Evolutionary conservation across 306 rosid genomes (phyloP).

Genomic region (Cicer cuneatum): DNA sequence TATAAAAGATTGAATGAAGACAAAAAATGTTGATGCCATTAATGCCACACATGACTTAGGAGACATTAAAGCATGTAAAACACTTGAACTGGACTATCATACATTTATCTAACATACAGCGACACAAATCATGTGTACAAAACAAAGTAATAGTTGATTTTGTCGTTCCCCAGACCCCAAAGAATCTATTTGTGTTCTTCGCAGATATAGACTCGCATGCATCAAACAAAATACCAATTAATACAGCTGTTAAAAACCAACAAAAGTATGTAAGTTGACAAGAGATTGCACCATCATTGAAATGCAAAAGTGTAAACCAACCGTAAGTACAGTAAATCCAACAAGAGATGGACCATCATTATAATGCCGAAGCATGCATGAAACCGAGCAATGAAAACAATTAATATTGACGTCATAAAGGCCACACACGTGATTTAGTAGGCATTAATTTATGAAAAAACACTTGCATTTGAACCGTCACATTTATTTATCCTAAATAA

Average conservation of each 20-base stretch:
- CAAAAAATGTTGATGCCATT: neutral
- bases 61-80: slow-evolving; percentile 1
- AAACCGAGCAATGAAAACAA: neutral
- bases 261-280: slow-evolving; percentile 8
- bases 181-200: neutral
- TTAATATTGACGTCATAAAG: neutral
- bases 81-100: neutral
- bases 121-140: neutral
- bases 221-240: neutral
- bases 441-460: slow-evolving; percentile 2
- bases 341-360: neutral
- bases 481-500: slow-evolving; percentile 16
- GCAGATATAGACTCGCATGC: neutral
- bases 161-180: neutral
- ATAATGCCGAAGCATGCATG: slow-evolving; percentile 5
- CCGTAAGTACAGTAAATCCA: neutral
- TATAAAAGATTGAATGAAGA: neutral
- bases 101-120: slow-evolving; percentile 7
- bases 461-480: neutral
- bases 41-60: slow-evolving; percentile 1
- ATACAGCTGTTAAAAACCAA: slow-evolving; percentile 1
- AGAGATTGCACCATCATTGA: slow-evolving; percentile 10
- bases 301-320: slow-evolving; percentile 25
- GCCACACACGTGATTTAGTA: neutral
- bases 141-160: slow-evolving; percentile 32